Evolutionary conservation across 176 grass and related monocot species (phyloP), one percentile per base, ranked within the genome.

Genomic region (Zoysia japonica): DNA sequence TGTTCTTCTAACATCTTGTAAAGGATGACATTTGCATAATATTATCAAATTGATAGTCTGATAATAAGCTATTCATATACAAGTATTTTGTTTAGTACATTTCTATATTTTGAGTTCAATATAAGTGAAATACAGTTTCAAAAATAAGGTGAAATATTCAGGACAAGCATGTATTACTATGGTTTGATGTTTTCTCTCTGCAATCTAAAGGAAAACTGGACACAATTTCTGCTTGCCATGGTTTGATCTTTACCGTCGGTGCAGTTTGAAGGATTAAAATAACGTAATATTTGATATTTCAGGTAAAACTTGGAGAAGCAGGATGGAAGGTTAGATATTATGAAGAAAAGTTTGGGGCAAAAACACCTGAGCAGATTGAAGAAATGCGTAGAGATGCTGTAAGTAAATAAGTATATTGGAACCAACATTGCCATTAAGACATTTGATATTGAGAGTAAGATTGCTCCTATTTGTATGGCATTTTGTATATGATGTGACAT

Each of bases 271-370:
- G 88, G 48, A 49, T 78, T 44, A 67, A 44, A 78, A 44, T 78
- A 40, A 54, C 6, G 0, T 39, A 48, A 9, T 12, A 7, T 66
- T 66, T 53, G 2, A 86, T 80, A 17, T 87, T 83, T 65, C 53
- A 74, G 96, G 88, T 99, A 45, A 99, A 95, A 81, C 86, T 99
- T 54, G 96, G 96, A 84, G 90, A 93, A 76, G 57, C 96, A 74
- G 96, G 96, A 89, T 99, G 96, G 96, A 95, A 88, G 82, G 88
- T 95, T 63, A 95, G 96, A 79, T 99, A 99, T 60, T 99, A 95
- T 37, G 78, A 95, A 86, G 88, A 99, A 65, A 99, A 99, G 75
- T 99, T 99, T 87, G 93, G 84, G 83, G 85, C 52, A 80, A 90
- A 66, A 87, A 95, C 78, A 85, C 82, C 83, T 16, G 81, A 84